A percentile compares a stretch with the other conserved stretches of the same genome.
Evolutionary conservation across 2,329 filamentous ascomycete genomes (phyloP).

Genomic region (Trichoderma breve): DNA sequence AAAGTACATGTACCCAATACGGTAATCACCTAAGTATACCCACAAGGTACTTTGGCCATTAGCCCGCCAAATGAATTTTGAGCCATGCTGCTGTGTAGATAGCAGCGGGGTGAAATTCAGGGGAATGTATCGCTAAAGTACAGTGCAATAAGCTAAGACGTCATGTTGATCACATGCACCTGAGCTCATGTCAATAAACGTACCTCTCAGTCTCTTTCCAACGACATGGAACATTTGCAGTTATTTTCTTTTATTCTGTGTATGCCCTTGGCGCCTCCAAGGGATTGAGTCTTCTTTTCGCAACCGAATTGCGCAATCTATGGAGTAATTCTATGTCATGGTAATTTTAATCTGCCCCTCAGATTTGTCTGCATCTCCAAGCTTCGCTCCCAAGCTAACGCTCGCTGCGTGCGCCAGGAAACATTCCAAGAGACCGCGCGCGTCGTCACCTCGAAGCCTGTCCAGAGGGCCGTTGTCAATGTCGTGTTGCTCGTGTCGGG

Average conservation of each 20-base stretch:
- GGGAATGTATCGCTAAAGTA: neutral
- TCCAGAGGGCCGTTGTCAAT: slow-evolving; percentile 50
- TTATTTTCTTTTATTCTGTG: neutral
- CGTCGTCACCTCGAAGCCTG: slow-evolving; percentile 49
- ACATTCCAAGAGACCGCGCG: slow-evolving; percentile 37
- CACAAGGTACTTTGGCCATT: neutral
- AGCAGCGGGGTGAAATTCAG: neutral
- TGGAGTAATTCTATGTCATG: slow-evolving; percentile 11
- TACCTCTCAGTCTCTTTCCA: neutral
- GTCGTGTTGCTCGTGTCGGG: slow-evolving; percentile 44
- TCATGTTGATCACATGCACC: slow-evolving; percentile 20
- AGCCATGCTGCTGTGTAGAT: neutral
- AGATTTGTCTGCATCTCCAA: neutral
- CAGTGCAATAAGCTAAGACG: neutral
- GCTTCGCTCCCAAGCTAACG: neutral
- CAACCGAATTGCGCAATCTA: neutral
- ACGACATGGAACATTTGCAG: neutral
- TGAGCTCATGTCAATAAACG: neutral
- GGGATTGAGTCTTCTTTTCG: neutral
- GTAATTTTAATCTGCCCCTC: neutral
- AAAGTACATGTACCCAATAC: neutral
- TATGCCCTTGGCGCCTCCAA: neutral
- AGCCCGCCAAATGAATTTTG: neutral
- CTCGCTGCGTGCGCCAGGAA: slow-evolving; percentile 29
- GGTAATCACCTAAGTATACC: neutral